Evolutionary conservation across 2,329 filamentous ascomycete genomes (phyloP).

Genomic region (Passalora sequoiae): DNA sequence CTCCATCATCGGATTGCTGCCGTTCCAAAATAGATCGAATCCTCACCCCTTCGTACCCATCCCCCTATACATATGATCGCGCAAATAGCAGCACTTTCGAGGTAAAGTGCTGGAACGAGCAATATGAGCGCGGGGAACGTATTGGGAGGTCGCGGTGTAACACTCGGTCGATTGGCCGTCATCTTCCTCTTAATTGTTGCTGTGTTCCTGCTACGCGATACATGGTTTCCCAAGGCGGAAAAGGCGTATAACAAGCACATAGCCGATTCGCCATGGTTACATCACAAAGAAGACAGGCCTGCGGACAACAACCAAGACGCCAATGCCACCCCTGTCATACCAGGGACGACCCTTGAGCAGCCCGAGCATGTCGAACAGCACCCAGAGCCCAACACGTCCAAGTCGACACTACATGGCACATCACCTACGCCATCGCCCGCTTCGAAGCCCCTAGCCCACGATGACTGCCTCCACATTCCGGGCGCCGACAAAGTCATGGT

Average conservation of each 20-base stretch:
- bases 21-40: no score
- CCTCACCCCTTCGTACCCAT: no score
- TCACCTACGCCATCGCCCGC: neutral
- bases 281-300: neutral
- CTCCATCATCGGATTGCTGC: no score
- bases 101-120: neutral
- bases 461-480: slow-evolving; percentile 21
- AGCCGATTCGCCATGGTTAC: neutral
- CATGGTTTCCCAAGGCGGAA: slow-evolving; percentile 21
- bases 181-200: slow-evolving; percentile 24
- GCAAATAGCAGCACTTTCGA: neutral
- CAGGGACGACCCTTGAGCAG: neutral
- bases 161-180: slow-evolving; percentile 20
- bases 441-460: neutral
- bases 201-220: slow-evolving; percentile 26
- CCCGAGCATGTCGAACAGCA: neutral
- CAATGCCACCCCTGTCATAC: neutral
- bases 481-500: slow-evolving; percentile 50
- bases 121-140: slow-evolving; percentile 10
- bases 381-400: neutral
- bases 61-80: no score
- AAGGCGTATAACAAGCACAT: slow-evolving; percentile 4
- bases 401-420: neutral
- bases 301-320: slow-evolving; percentile 1
- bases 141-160: slow-evolving; percentile 18